Conservation (phyloP, 768 basidiomycete species). For the Mycena crocata region DNA sequence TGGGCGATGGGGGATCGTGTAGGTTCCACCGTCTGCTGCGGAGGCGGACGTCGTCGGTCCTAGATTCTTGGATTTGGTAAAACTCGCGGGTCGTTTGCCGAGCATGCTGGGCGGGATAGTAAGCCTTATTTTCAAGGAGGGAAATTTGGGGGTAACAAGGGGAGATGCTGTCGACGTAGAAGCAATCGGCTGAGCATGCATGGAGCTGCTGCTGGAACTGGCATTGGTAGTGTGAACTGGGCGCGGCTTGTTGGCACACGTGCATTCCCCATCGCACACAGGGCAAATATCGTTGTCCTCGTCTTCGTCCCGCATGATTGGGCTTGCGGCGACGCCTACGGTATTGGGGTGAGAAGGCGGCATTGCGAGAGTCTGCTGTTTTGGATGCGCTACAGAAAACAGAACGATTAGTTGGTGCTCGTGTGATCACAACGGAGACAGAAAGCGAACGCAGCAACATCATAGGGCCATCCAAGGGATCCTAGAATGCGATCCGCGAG, state of each 20-base stretch:
- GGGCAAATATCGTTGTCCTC: conserved; percentile 91
- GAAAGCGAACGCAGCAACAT: neutral
- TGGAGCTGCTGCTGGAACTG: conserved; percentile 50
- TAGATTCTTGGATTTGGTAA: conserved; percentile 45
- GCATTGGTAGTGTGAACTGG: conserved; percentile 46
- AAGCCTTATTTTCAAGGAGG: conserved; percentile 79
- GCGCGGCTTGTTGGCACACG: conserved; percentile 68
- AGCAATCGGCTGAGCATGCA: conserved; percentile 48
- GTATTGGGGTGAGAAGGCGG: conserved; percentile 78
- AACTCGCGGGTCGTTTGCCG: conserved; percentile 51
- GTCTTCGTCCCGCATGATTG: conserved; percentile 62
- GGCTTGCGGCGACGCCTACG: conserved; percentile 58
- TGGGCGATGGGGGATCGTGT: conserved; percentile 29
- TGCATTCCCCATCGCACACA: conserved; percentile 92
- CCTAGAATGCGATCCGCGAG: neutral
- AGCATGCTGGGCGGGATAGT: conserved; percentile 70
- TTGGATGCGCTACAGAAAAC: conserved; percentile 46
- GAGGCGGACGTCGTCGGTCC: conserved; percentile 53
- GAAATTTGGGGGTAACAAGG: conserved; percentile 41
- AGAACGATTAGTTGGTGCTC: conserved; percentile 17
- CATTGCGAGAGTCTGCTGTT: conserved; percentile 70
- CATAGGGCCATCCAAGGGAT: conserved; percentile 2
- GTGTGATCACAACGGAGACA: conserved; percentile 25
- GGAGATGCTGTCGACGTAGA: conserved; percentile 49
- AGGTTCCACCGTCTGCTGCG: conserved; percentile 51